Evolutionary conservation across 2,329 filamentous ascomycete genomes (phyloP).

Genomic region (Cryphonectria nitschkei): DNA sequence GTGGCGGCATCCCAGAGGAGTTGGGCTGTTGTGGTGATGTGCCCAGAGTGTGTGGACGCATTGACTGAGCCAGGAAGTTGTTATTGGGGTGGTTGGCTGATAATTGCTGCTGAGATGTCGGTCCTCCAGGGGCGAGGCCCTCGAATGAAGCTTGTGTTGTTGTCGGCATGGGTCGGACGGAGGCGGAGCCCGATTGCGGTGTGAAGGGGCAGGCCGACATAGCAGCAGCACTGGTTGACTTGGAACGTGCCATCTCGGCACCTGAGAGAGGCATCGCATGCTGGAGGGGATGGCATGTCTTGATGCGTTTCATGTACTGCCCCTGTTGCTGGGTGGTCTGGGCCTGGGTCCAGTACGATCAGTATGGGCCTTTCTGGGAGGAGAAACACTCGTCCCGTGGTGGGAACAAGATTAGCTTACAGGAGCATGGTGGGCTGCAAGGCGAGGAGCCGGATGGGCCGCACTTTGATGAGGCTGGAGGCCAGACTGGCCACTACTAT

Average conservation of each 20-base stretch:
- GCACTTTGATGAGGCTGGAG: conserved; percentile 19
- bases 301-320: conserved; percentile 36
- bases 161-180: conserved; percentile 39
- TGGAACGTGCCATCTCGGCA: conserved; percentile 49
- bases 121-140: conserved; percentile 28
- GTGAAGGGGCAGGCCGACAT: conserved; percentile 42
- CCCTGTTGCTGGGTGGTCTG: conserved; percentile 20
- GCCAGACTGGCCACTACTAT: conserved; percentile 11
- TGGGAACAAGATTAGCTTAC: conserved; percentile 17
- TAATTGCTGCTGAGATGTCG: conserved; percentile 16
- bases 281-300: conserved; percentile 35
- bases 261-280: conserved; percentile 34
- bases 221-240: conserved; percentile 46
- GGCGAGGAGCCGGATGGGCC: conserved; percentile 15
- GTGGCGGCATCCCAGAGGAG: conserved; percentile 1
- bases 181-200: conserved; percentile 35
- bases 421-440: conserved; percentile 15
- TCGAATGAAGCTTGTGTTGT: conserved; percentile 29
- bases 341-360: background rate
- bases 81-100: conserved; percentile 25
- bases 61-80: conserved; percentile 24
- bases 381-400: background rate
- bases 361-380: conserved; percentile 11
- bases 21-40: conserved; percentile 5
- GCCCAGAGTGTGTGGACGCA: conserved; percentile 12